Evolutionary conservation across 2,329 filamentous ascomycete species (phyloP).

Genomic region (Trichophyton verrucosum): DNA sequence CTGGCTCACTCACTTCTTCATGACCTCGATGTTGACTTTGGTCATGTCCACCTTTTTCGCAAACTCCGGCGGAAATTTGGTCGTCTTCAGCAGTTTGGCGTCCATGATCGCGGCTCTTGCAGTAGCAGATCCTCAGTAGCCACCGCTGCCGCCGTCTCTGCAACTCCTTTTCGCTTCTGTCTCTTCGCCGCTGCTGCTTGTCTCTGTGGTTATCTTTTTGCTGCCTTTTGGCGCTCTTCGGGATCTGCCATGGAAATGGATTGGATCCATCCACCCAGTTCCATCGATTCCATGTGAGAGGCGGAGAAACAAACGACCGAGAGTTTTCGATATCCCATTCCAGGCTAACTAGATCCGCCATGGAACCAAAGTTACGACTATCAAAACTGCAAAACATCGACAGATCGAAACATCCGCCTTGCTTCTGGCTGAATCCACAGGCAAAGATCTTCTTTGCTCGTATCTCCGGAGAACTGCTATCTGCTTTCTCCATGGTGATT

Average conservation of each 20-base stretch:
- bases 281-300: too few species aligned
- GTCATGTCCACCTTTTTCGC: conserved; percentile 91
- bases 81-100: conserved; percentile 76
- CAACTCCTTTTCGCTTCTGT: neutral
- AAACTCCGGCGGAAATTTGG: conserved; percentile 89
- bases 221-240: neutral
- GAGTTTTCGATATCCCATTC: too few species aligned
- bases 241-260: too few species aligned
- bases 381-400: too few species aligned
- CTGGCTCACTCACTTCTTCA: conserved; percentile 66
- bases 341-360: too few species aligned
- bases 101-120: conserved; percentile 47
- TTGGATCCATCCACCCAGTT: too few species aligned
- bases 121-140: neutral
- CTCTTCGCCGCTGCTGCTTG: neutral
- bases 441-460: too few species aligned
- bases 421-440: too few species aligned
- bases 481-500: too few species aligned
- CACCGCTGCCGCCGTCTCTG: neutral
- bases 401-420: too few species aligned
- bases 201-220: neutral
- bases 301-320: neutral
- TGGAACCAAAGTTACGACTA: too few species aligned
- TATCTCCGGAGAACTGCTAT: too few species aligned
- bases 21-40: conserved; percentile 93